phyloP scores from a whole-genome alignment of 306 rosid genomes.

The Malus sieversii region DNA sequence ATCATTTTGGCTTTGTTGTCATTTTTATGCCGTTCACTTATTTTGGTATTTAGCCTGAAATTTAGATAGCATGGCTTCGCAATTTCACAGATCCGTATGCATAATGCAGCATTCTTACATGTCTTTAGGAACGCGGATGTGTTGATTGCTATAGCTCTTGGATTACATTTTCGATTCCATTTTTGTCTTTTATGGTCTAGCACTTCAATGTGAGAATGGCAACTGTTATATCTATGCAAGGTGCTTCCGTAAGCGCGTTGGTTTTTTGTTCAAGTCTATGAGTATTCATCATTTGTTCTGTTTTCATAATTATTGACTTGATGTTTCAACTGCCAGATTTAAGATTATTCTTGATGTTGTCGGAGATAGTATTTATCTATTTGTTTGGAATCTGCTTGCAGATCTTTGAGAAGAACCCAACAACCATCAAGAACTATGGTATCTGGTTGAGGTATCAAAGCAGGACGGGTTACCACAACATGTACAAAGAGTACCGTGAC shows the following conservation, averaged over 20 bases:
- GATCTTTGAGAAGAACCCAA: slow-evolving; percentile 91
- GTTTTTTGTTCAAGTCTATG: too few relatives aligned
- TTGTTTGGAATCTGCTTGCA: slow-evolving; percentile 9
- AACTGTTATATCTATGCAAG: background rate
- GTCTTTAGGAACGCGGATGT: background rate
- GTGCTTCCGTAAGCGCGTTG: background rate
- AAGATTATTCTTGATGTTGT: background rate
- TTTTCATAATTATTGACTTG: background rate
- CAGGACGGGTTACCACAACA: slow-evolving; percentile 87
- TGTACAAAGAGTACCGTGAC: slow-evolving; percentile 89
- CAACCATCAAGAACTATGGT: slow-evolving; percentile 74
- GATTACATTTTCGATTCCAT: background rate
- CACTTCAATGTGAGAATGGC: background rate
- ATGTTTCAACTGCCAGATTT: background rate
- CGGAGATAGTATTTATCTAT: background rate
- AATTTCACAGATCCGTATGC: too few relatives aligned
- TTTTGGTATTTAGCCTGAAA: background rate
- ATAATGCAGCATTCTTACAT: background rate
- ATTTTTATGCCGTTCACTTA: background rate
- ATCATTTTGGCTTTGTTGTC: background rate
- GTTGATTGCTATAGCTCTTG: background rate
- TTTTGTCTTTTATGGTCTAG: background rate
- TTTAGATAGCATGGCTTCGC: background rate
- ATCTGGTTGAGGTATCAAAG: slow-evolving; percentile 89
- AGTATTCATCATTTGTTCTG: background rate